Evolutionary conservation across 257 asterid species (phyloP), one percentile per base, ranked within the genome.

Genomic region (Solanum stenotomum): DNA sequence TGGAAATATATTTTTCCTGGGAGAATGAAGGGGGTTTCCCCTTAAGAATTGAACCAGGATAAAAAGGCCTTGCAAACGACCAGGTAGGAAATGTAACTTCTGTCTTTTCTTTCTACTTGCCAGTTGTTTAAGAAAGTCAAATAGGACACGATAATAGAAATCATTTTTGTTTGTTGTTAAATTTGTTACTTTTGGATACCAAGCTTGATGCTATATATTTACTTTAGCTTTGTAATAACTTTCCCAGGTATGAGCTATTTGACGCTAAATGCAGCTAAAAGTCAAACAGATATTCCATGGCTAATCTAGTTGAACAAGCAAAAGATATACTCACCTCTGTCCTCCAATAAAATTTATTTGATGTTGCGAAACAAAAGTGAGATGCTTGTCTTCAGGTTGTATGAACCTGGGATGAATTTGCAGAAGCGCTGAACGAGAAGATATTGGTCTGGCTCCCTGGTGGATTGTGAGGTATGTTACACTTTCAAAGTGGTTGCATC

Each of bases 1-100:
- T 97, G 99, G 99, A 96, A 94, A 91, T 97, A 94, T 85, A 95
- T 98, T 96, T 98, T 74, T 92, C 93, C 52, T 95, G 98, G 99
- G 98, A 96, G 18, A 94, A 89, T 94, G 99, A 94, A 95, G 91
- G 99, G 98, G 44, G 35, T 96, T 97, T 78, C 95, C 98, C 89
- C 96, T 96, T 59, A 10, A 92, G 98, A 89, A 95, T 97, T 88
- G 99, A 96, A 91, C 95, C 94, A 85, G 98, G 98, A 37, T 98
- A 96, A 89, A 95, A 93, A 88, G 98, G 94, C 91, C 94, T 96
- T 44, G 98, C 93, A 2, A 95, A 96, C 40, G 92, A 93, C 81
- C 98, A 96, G 98, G 99, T 95, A 74, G 56, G 65, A 42, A 22
- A 3, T 70, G 49, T 75, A 85, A 38, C 59, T 85, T 89, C 72